Conservation (phyloP, 208 protist species). For the Trypanosomatidae sp. region DNA sequence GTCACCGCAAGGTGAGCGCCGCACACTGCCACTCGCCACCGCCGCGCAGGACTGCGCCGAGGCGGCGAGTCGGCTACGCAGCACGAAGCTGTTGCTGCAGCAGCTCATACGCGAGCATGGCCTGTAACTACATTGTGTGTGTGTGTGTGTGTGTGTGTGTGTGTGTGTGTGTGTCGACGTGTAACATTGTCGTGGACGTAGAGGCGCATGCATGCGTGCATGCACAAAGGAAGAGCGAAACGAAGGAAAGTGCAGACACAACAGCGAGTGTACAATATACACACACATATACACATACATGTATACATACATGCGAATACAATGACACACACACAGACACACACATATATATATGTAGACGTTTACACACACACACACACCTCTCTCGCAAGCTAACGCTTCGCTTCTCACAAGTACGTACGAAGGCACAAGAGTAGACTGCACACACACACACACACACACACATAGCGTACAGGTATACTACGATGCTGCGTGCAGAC, state of each 20-base stretch:
- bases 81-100: constrained; percentile 19
- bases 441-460: no score
- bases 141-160: no score
- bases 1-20: constrained; percentile 14
- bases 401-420: no score
- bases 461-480: no score
- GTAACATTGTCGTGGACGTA: no score
- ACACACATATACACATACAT: not conserved
- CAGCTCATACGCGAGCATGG: constrained; percentile 19
- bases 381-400: no score
- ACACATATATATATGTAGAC: not conserved
- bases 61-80: constrained; percentile 16
- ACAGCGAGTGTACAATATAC: not conserved
- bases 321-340: not conserved
- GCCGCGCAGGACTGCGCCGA: constrained; percentile 17
- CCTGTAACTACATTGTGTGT: constrained; percentile 9
- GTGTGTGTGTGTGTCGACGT: no score
- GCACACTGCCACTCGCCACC: constrained; percentile 17
- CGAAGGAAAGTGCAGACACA: no score
- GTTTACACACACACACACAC: not conserved
- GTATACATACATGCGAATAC: not conserved
- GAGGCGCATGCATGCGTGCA: no score
- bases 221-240: no score
- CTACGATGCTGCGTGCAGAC: no score
- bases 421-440: no score